Evolutionary conservation across 78 protist genomes (phyloP).

Genomic region (Salpingoeca rosetta): DNA sequence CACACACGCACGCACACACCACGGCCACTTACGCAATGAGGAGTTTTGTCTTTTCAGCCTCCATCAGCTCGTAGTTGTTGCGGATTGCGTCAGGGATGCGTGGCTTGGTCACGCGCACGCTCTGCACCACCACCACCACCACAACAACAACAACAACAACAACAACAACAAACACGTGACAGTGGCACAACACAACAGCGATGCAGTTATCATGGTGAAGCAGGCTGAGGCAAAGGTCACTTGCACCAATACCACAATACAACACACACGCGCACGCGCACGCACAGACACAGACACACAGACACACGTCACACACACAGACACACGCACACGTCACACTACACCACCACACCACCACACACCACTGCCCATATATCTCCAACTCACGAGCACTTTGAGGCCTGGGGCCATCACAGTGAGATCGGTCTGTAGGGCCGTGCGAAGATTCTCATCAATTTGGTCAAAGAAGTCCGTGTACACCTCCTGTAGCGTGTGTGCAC

Average conservation of each 20-base stretch:
- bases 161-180: too few species aligned
- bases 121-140: background rate
- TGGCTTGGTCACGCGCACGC: constrained; percentile 29
- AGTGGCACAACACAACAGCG: too few species aligned
- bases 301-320: too few species aligned
- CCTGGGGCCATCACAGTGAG: constrained; percentile 19
- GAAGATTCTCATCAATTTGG: constrained; percentile 31
- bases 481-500: constrained; percentile 51
- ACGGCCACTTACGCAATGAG: constrained; percentile 34
- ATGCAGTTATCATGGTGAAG: too few species aligned
- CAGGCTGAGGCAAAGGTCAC: background rate
- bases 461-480: constrained; percentile 54
- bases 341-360: too few species aligned
- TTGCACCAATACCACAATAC: too few species aligned
- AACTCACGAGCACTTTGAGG: background rate
- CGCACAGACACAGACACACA: too few species aligned
- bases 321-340: too few species aligned
- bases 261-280: too few species aligned
- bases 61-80: constrained; percentile 29
- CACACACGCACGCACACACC: too few species aligned
- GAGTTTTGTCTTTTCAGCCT: constrained; percentile 35
- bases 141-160: background rate
- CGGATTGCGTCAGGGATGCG: constrained; percentile 27
- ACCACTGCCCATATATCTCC: background rate
- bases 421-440: constrained; percentile 2